Evolutionary conservation across 805 yeast genomes (phyloP), one percentile per base, ranked within the genome.

Genomic region (Candida oleophila): DNA sequence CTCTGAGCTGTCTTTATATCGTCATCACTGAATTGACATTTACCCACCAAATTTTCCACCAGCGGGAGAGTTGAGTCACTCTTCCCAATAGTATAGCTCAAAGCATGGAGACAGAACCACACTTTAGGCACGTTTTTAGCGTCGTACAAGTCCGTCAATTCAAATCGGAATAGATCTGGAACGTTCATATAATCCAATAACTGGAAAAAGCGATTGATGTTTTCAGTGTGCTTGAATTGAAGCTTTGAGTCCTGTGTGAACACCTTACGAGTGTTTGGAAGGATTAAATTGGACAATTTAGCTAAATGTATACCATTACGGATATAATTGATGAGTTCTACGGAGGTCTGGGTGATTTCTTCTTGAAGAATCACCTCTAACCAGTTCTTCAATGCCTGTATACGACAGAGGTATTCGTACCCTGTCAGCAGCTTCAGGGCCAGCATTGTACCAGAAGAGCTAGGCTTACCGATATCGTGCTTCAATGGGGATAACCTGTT

Each of bases 101-200:
- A 68, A 2, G 97, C 97, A 68, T 92, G 97, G 33, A 94, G 66
- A 55, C 97, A 91, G 65, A 89, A 90, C 61, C 94, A 86, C 21
- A 94, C 98, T 60, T 89, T 91, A 14, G 98, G 98, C 18, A 91
- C 79, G 60, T 92, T 87, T 58, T 89, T 91, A 59, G 85, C 85
- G 60, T 94, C 97, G 66, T 90, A 94, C 33, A 94, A 73, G 65
- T 94, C 99, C 3, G 96, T 90, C 48, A 91, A 77, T 62, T 92
- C 99, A 61, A 94, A 94, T 42, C 87, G 78, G 63, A 91, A 94
- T 45, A 90, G 75, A 47, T 88, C 91, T 0, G 98, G 99, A 53
- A 94, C 82, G 22, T 80, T 83, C 49, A 89, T 75, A 48, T 72
- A 78, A 46, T 80, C 84, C 25, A 89, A 71, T 46, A 92, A 78